Evolutionary conservation across 371 early-diverging fungal genomes (phyloP).

Genomic region (Actinomucor elegans): DNA sequence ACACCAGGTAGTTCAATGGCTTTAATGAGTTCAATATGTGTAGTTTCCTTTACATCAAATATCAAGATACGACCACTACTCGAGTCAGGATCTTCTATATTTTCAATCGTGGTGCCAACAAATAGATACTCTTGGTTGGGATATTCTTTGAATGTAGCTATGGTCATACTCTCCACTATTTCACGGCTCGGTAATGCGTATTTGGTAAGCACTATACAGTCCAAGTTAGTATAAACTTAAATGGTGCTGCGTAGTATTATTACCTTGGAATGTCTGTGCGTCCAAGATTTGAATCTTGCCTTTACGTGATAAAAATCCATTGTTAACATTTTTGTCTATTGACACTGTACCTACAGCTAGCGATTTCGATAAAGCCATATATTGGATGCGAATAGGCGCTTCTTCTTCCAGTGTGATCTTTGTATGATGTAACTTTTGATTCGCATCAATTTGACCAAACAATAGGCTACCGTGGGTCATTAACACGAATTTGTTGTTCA

Average conservation of each 20-base stretch:
- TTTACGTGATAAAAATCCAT: constrained; percentile 36
- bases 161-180: constrained; percentile 38
- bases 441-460: constrained; percentile 75
- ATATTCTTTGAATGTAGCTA: constrained; percentile 35
- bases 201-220: constrained; percentile 25
- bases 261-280: constrained; percentile 72
- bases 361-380: constrained; percentile 51
- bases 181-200: constrained; percentile 45
- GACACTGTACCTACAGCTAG: constrained; percentile 62
- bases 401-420: constrained; percentile 56
- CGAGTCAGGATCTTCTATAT: constrained; percentile 47
- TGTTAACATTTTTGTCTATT: constrained; percentile 24
- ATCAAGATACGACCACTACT: constrained; percentile 58
- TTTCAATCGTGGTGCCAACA: constrained; percentile 61
- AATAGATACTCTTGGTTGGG: constrained; percentile 34
- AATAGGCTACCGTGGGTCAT: constrained; percentile 58
- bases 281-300: constrained; percentile 70
- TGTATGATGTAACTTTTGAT: constrained; percentile 82
- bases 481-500: constrained; percentile 63
- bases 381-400: constrained; percentile 71
- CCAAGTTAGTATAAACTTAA: background rate
- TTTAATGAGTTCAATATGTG: constrained; percentile 41
- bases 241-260: too few relatives aligned
- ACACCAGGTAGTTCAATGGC: constrained; percentile 43
- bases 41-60: constrained; percentile 40